Percentiles rank a stretch among this genome's conserved stretches.
Conservation (phyloP, 2,329 filamentous ascomycete species). For the Penicillium sp. region DNA sequence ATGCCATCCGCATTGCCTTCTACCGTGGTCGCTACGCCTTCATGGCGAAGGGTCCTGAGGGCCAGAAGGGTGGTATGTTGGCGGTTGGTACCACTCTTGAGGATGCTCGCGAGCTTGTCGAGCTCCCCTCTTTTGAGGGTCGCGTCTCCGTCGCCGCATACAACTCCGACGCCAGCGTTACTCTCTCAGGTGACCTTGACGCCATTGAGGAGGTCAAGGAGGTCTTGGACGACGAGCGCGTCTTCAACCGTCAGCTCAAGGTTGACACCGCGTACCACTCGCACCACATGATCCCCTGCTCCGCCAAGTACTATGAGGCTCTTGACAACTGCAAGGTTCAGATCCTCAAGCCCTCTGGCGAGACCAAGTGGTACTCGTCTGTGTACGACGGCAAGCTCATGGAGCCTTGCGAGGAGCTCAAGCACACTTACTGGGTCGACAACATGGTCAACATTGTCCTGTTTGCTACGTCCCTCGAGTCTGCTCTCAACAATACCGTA, state of each 20-base stretch:
- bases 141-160: background rate
- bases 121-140: background rate
- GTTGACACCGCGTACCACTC: conserved; percentile 24
- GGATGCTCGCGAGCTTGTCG: conserved; percentile 6
- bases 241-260: conserved; percentile 1
- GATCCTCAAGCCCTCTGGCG: background rate
- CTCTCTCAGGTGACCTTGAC: background rate
- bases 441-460: conserved; percentile 26
- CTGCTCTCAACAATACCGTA: conserved; percentile 13
- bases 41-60: background rate
- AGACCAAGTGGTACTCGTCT: conserved; percentile 11
- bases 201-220: background rate
- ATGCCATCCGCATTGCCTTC: conserved; percentile 18
- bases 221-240: conserved; percentile 6
- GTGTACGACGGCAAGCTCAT: conserved; percentile 2
- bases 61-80: conserved; percentile 12
- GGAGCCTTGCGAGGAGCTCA: background rate
- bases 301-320: conserved; percentile 4
- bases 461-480: conserved; percentile 14
- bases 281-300: conserved; percentile 16
- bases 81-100: conserved; percentile 13
- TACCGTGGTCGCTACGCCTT: conserved; percentile 4
- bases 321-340: conserved; percentile 1
- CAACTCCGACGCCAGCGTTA: background rate
- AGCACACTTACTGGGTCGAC: conserved; percentile 21